Percentiles rank a stretch among this genome's conserved stretches.
phyloP scores from a whole-genome alignment of 208 protist genomes.

The Crithidia expoeki region DNA sequence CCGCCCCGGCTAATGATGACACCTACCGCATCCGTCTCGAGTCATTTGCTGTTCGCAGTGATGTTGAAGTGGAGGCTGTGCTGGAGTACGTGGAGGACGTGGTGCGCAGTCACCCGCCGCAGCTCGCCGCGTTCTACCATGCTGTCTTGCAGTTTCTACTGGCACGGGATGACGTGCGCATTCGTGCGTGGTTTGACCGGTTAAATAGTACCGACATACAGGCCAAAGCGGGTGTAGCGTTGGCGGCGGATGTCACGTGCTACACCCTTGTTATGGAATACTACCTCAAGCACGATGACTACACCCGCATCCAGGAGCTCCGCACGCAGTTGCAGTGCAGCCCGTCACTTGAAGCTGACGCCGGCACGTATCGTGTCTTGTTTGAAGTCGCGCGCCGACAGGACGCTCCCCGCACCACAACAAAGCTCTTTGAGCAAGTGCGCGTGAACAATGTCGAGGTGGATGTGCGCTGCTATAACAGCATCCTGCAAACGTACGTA shows the following conservation, averaged over 20 bases:
- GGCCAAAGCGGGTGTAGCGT: background rate
- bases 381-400: slow-evolving; percentile 54
- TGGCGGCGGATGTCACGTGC: slow-evolving; percentile 46
- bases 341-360: slow-evolving; percentile 55
- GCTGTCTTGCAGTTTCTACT: slow-evolving; percentile 62
- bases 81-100: slow-evolving; percentile 28
- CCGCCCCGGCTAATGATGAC: slow-evolving; percentile 56
- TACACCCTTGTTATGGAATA: slow-evolving; percentile 72
- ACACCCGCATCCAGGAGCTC: slow-evolving; percentile 52
- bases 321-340: slow-evolving; percentile 69
- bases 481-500: slow-evolving; percentile 71
- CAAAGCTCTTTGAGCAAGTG: slow-evolving; percentile 76
- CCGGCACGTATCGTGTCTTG: slow-evolving; percentile 65
- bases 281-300: slow-evolving; percentile 45
- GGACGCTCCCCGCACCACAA: slow-evolving; percentile 38
- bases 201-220: slow-evolving; percentile 12
- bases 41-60: slow-evolving; percentile 28
- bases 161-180: slow-evolving; percentile 40
- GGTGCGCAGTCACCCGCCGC: slow-evolving; percentile 11
- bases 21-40: slow-evolving; percentile 81
- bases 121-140: slow-evolving; percentile 52
- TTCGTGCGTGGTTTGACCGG: slow-evolving; percentile 60
- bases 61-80: slow-evolving; percentile 38
- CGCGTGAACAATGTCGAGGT: slow-evolving; percentile 65
- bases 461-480: slow-evolving; percentile 78